Percentiles rank a stretch among this genome's conserved stretches.
Evolutionary conservation across 768 basidiomycete genomes (phyloP).

Genomic region (Russula foetens): DNA sequence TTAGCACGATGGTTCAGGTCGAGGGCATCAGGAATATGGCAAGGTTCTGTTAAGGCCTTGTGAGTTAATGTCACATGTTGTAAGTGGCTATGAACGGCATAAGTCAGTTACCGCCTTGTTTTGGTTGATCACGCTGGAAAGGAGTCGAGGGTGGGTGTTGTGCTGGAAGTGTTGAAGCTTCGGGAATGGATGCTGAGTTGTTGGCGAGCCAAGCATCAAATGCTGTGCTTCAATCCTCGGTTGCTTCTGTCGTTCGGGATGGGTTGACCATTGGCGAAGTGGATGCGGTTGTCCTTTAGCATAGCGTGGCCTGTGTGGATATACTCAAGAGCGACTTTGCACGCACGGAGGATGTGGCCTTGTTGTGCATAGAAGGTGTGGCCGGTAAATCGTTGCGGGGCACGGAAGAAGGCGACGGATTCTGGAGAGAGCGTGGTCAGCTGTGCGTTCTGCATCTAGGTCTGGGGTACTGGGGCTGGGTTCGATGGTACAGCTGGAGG

Average conservation of each 20-base stretch:
- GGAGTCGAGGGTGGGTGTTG: not conserved
- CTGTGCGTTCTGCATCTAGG: not conserved
- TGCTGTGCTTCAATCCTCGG: not conserved
- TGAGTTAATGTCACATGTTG: no score
- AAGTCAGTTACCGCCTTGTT: no score
- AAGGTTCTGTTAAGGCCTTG: no score
- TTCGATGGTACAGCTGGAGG: no score
- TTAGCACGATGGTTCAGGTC: no score
- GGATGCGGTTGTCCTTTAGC: no score
- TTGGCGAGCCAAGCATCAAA: not conserved
- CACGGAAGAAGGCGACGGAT: not conserved
- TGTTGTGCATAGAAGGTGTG: not conserved
- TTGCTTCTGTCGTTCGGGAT: not conserved
- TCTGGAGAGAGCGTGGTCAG: not conserved
- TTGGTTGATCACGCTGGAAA: not conserved
- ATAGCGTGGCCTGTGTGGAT: not conserved
- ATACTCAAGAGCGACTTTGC: not conserved
- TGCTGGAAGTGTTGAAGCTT: not conserved
- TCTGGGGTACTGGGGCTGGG: not conserved
- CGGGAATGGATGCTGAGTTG: not conserved
- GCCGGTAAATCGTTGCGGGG: not conserved
- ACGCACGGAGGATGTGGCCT: no score
- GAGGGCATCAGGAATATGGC: no score
- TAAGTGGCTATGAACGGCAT: no score
- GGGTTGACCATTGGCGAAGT: no score